A percentile compares a stretch with the other conserved stretches of the same genome.
These are phyloP conservation scores for Eragrostis curvula DNA, from an alignment of 176 grass and related monocot species.

Conservation along the genomic window DNA sequence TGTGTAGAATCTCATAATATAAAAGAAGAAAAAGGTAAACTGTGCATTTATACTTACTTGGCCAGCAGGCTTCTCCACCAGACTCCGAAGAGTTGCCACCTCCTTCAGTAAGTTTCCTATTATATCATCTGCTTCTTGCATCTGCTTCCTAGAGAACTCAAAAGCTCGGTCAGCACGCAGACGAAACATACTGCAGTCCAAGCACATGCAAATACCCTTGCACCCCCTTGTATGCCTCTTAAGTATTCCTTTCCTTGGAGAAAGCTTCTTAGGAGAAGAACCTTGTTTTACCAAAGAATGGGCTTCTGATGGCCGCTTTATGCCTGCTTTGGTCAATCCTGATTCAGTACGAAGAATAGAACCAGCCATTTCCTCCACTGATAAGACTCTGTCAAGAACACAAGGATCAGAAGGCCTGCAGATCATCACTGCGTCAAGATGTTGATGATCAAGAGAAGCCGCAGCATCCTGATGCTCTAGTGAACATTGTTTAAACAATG, in stretches of 20 bases:
- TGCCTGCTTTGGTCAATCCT: constrained; percentile 7
- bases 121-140: constrained; percentile 87
- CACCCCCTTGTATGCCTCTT: constrained; percentile 70
- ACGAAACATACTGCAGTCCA: constrained; percentile 74
- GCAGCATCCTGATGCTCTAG: constrained; percentile 17
- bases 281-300: constrained; percentile 31
- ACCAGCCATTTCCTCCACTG: constrained; percentile 54
- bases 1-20: background rate
- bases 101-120: constrained; percentile 69
- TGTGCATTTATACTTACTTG: constrained; percentile 46
- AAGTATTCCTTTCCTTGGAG: constrained; percentile 67
- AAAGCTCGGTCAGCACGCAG: constrained; percentile 69
- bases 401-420: constrained; percentile 37
- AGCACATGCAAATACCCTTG: constrained; percentile 84
- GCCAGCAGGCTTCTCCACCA: constrained; percentile 61
- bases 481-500: constrained; percentile 16
- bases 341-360: constrained; percentile 24
- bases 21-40: constrained; percentile 18
- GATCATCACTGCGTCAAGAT: constrained; percentile 33
- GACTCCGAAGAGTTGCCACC: constrained; percentile 54
- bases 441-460: constrained; percentile 41
- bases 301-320: background rate
- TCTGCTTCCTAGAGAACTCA: constrained; percentile 93
- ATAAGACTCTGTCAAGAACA: constrained; percentile 47
- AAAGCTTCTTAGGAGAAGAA: constrained; percentile 54